Base-by-base conservation (phyloP, 2,329 filamentous ascomycete species). In the Cercospora sojina region DNA sequence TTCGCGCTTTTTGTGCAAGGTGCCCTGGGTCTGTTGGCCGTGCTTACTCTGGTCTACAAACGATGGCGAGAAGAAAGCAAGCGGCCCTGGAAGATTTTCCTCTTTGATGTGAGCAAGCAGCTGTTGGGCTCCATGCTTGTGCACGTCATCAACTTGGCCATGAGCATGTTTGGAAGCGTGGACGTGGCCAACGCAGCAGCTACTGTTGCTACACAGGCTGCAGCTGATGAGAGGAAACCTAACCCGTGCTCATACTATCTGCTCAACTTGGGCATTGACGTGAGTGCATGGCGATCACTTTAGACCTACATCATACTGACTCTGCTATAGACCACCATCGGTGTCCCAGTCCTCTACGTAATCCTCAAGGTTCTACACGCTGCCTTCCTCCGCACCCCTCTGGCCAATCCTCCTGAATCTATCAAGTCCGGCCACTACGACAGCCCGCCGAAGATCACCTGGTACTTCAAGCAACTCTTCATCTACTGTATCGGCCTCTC, bases 221-320 rank as follows among this genome's bases (percentile, higher is more conserved):
- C 74, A n/a, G 74, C 78, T 10, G 83, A 86, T 12, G 43, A 84
- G 3, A 91, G 91, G 71, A 83, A 84, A 66, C 93, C 95, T 7
- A 99, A 99, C 73, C 95, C 95, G 9, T 99, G 95, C 81, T 97
- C 93, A 1, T 98, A 96, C 76, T 99, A 99, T 77, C 81, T 99
- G 27, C 83, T 99, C 73, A 99, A 99, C 77, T 80, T 99, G 65
- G 94, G 87, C 53, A 97, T 99, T 71, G 95, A 99, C 81, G 94
- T 97, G 83, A 87, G 92, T 87, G 2, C 12, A 57, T 43, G 20
- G 12, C 47, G 41, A 38, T 23, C 57, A 51, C 27, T 55, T 41
- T 29, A 35, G 9, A 9, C 12, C 20, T 23, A 5, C 1, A 16
- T n/a, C 32, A 18, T 59, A 35, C 53, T 69, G 25, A 66, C 41